Evolutionary conservation across 202 grass and related monocot species (phyloP).

Genomic region (Musa balbisiana): DNA sequence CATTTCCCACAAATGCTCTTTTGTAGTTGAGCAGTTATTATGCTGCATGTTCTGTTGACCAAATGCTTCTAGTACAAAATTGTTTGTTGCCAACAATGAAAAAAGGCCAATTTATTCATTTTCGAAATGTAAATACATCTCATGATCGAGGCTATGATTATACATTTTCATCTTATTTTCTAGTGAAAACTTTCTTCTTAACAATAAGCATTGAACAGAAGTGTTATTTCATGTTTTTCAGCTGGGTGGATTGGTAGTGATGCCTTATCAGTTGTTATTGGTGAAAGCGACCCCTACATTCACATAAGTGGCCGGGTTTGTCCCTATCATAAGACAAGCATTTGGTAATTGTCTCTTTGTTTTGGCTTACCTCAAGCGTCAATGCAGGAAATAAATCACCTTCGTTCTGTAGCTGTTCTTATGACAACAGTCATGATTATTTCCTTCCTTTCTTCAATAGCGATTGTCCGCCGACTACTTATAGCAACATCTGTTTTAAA

Average conservation of each 20-base stretch:
- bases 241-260: slow-evolving; percentile 97
- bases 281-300: slow-evolving; percentile 82
- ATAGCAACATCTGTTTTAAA: slow-evolving; percentile 84
- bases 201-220: not conserved
- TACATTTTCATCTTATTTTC: not conserved
- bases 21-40: not conserved
- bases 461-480: slow-evolving; percentile 78
- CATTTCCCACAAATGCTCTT: slow-evolving; percentile 10
- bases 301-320: slow-evolving; percentile 72
- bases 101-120: not conserved
- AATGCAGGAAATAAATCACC: slow-evolving; percentile 78
- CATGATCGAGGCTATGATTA: not conserved
- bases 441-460: slow-evolving; percentile 78
- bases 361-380: slow-evolving; percentile 6
- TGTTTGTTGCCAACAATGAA: not conserved
- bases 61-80: not conserved
- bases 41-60: not conserved
- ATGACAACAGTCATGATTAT: slow-evolving; percentile 91
- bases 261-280: slow-evolving; percentile 89
- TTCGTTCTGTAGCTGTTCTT: slow-evolving; percentile 57
- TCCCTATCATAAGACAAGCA: not conserved
- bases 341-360: not conserved
- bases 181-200: slow-evolving; percentile 14
- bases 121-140: not conserved
- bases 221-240: slow-evolving; percentile 22